Evolutionary conservation across 805 yeast species (phyloP), one percentile per base, ranked within the genome.

Genomic region (Lipomyces kockii): DNA sequence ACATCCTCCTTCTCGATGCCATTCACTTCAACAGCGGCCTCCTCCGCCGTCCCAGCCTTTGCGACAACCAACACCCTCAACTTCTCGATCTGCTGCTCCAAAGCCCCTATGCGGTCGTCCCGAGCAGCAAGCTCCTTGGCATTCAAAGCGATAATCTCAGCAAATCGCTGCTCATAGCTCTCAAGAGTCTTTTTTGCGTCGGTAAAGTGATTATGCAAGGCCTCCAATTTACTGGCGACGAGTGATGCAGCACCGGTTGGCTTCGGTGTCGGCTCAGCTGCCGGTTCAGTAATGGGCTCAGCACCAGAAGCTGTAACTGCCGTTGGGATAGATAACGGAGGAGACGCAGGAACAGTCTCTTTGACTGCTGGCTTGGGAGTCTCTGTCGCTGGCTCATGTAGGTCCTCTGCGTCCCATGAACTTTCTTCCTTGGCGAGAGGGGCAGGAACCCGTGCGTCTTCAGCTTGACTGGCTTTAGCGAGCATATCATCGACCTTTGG

Each of bases 401-500:
- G 58, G 9, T 69, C 67, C 62, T 77, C 81, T 22, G 79, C 82
- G 68, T 78, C 80, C 83, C 84, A 82, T 29, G 72, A 67, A 20
- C 72, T 71, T 57, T 70, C 71, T 57, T 73, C 75, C 52, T 62
- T 66, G 11, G 74, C 67, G 8, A 72, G 54, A 25, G 63, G 62
- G n/a, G 59, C 66, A 22, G 74, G 66, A 9, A 68, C 67, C 49
- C 71, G 67, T 20, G 70, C 65, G 49, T 72, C 85, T 58, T 81
- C 83, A 58, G 84, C 81, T 43, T 74, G 76, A 34, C 77, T 79
- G 12, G 83, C 88, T 72, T 86, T 86, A 62, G 81, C 78, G 53
- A 87, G 74, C 73, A 87, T 76, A 25, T 78, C 74, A 64, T 78
- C 78, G 22, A 87, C 89, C 54, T 81, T 83, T 43, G 82, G 79